Evolutionary conservation across 2,329 filamentous ascomycete genomes (phyloP), one percentile per base, ranked within the genome.

Genomic region (Aspergillus sp.): DNA sequence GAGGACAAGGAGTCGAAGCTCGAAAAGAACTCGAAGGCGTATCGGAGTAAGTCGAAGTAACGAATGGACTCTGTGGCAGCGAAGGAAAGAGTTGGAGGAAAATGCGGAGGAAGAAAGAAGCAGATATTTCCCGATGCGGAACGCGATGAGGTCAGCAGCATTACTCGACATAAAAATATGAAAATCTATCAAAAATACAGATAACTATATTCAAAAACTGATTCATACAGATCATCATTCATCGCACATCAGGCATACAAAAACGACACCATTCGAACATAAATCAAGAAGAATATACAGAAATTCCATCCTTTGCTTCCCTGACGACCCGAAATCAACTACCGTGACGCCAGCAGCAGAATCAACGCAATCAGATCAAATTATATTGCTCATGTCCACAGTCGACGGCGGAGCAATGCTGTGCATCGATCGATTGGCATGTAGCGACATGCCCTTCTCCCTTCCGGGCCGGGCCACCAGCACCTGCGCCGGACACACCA

Each of bases 401-500:
- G 53, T 61, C 22, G 56, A 61, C 30, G 62, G 63, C 24, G 60
- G 60, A 16, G 55, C 58, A 36, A 62, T 51, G 39, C 62, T 67
- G 36, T 64, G 56, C 14, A 60, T 53, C 5, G 60, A 63, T 26
- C 47, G 52, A 36, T 49, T 52, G 12, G 49, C 47, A 33, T 64
- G 58, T 31, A 63, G 37, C n/a, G 61, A 61, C 54, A 65, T 63
- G 41, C 53, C 49, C 39, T 55, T 52, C 39, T 57, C 63, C 44
- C 66, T 71, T 57, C 49, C 64, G 56, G 47, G 57, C 26, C 61
- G 58, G 16, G 81, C 82, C 26, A 95, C 75, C 39, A 96, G 74
- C 22, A 98, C 91, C 60, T 96, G 89, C 5, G 93, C 91, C 7
- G 89, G 89, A 54, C 82, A 93, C 27, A 98, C 86, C 29, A 96